Evolutionary conservation across 148 eudicot species (phyloP).

Genomic region (Spergularia marina): DNA sequence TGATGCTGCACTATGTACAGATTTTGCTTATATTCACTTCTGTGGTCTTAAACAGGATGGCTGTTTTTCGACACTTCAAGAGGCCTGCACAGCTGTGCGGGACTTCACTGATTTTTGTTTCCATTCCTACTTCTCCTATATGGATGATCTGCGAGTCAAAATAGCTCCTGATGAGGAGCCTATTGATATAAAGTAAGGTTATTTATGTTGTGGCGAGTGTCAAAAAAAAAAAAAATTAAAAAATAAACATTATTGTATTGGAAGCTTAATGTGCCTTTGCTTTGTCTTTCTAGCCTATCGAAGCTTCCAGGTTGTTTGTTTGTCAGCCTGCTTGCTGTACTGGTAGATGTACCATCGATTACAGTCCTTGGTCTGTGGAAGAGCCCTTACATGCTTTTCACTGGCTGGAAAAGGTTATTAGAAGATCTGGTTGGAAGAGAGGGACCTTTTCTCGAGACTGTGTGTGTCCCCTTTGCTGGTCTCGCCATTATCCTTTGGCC

Average conservation of each 20-base stretch:
- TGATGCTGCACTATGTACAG: background rate
- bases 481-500: constrained; percentile 87
- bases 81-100: constrained; percentile 64
- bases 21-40: too few species aligned
- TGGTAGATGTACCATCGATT: constrained; percentile 59
- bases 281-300: constrained; percentile 36
- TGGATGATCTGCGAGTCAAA: constrained; percentile 78
- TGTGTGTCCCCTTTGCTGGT: constrained; percentile 92
- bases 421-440: constrained; percentile 84
- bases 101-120: constrained; percentile 87
- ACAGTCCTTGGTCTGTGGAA: constrained; percentile 77
- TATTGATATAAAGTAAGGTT: constrained; percentile 59
- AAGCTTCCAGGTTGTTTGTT: constrained; percentile 63
- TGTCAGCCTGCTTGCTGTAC: constrained; percentile 48
- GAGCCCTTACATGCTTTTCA: constrained; percentile 81
- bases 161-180: constrained; percentile 53
- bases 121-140: constrained; percentile 87
- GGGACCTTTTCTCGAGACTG: constrained; percentile 89
- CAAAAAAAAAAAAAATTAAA: background rate
- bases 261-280: background rate
- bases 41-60: constrained; percentile 54
- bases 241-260: background rate
- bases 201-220: background rate
- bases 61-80: constrained; percentile 46
- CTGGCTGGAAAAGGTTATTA: constrained; percentile 87